These are phyloP conservation scores for Dothistroma septosporum DNA, from an alignment of 2,329 filamentous ascomycete species.

Conservation along the genomic window DNA sequence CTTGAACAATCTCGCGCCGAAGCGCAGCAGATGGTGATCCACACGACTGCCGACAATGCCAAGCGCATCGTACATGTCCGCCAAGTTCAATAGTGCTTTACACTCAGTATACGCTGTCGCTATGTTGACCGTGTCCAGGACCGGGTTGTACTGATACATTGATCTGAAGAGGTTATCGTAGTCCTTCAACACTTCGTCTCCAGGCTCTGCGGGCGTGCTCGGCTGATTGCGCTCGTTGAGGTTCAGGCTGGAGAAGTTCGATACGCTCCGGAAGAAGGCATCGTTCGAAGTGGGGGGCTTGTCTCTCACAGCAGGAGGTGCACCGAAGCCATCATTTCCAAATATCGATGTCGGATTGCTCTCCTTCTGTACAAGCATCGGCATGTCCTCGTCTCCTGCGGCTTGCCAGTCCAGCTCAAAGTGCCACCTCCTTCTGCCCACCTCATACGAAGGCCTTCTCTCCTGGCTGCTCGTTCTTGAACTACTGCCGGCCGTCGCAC, in stretches of 20 bases:
- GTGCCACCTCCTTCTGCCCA: constrained; percentile 65
- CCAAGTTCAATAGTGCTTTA: constrained; percentile 80
- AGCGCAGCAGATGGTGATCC: constrained; percentile 89
- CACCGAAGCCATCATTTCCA: constrained; percentile 21
- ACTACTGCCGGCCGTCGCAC: constrained; percentile 27
- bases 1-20: constrained; percentile 86
- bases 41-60: constrained; percentile 82
- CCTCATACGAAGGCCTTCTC: constrained; percentile 25
- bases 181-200: constrained; percentile 75
- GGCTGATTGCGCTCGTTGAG: constrained; percentile 44
- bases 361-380: constrained; percentile 82
- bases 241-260: constrained; percentile 64
- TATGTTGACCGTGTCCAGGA: constrained; percentile 80
- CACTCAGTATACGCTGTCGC: constrained; percentile 90
- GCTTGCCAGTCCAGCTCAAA: constrained; percentile 80
- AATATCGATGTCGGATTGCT: constrained; percentile 26
- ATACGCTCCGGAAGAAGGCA: constrained; percentile 81
- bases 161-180: constrained; percentile 95
- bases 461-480: constrained; percentile 41
- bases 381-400: constrained; percentile 60
- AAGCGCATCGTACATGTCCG: constrained; percentile 92
- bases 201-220: constrained; percentile 48
- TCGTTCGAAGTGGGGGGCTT: constrained; percentile 61
- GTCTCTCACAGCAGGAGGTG: constrained; percentile 54
- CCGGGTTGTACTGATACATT: constrained; percentile 88